Conservation (phyloP, 2,329 filamentous ascomycete genomes). For the Fonsecaea nubica region DNA sequence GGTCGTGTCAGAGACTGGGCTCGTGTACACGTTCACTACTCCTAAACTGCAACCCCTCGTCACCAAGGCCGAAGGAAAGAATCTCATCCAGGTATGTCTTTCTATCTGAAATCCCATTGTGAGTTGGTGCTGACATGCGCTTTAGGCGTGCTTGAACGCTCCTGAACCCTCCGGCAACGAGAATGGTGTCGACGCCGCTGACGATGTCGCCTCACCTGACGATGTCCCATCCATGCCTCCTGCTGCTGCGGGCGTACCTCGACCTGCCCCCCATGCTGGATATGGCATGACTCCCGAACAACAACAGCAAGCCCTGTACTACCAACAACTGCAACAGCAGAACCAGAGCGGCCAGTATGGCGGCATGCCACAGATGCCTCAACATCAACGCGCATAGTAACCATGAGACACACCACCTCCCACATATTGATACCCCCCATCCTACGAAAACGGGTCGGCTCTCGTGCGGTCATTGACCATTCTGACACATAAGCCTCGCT, state of each 20-base stretch:
- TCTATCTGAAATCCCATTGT: background rate
- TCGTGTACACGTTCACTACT: constrained; percentile 98
- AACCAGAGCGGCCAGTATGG: constrained; percentile 72
- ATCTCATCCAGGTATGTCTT: constrained; percentile 87
- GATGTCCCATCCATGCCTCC: constrained; percentile 81
- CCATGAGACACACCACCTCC: background rate
- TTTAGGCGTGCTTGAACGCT: constrained; percentile 93
- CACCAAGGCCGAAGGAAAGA: constrained; percentile 98
- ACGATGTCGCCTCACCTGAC: constrained; percentile 87
- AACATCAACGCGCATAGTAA: constrained; percentile 70
- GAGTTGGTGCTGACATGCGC: constrained; percentile 35
- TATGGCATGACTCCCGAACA: constrained; percentile 67
- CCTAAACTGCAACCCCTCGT: constrained; percentile 97
- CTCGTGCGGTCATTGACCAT: constrained; percentile 11
- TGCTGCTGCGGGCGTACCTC: constrained; percentile 69
- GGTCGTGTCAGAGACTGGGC: constrained; percentile 94
- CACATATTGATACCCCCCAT: constrained; percentile 33
- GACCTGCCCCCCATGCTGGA: constrained; percentile 67
- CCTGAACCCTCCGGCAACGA: constrained; percentile 87
- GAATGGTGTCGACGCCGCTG: constrained; percentile 77
- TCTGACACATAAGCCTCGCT: constrained; percentile 7
- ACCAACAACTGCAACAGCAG: constrained; percentile 79
- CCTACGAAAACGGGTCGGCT: constrained; percentile 14
- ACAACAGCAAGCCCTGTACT: constrained; percentile 80
- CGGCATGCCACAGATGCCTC: constrained; percentile 79